A percentile compares a stretch with the other conserved stretches of the same genome.
phyloP scores from a whole-genome alignment of 352 stramenopile species.

The Globisporangium camurandrum region DNA sequence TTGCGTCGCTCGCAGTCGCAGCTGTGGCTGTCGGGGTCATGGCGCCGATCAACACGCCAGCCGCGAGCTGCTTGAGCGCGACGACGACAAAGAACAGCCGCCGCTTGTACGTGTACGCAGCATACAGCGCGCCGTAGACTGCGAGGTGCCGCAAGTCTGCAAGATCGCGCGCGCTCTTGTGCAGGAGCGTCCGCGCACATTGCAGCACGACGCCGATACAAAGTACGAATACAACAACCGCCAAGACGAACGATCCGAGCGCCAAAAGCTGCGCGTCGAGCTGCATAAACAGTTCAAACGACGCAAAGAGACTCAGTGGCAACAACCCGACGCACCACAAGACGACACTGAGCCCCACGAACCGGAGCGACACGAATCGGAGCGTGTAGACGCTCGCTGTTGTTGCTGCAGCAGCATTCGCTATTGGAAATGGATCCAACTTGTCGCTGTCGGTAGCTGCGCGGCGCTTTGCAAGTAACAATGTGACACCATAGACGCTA shows the following conservation, averaged over 20 bases:
- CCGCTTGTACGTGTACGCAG: slow-evolving; percentile 46
- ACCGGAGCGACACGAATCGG: slow-evolving; percentile 48
- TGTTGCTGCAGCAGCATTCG: no score
- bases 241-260: slow-evolving; percentile 24
- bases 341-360: slow-evolving; percentile 52
- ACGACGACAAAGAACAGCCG: slow-evolving; percentile 62
- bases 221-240: slow-evolving; percentile 33
- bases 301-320: slow-evolving; percentile 49
- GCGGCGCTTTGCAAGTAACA: slow-evolving; percentile 49
- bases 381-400: slow-evolving; percentile 23
- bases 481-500: slow-evolving; percentile 36
- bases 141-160: slow-evolving; percentile 43
- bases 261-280: slow-evolving; percentile 20
- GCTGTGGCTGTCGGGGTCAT: no score
- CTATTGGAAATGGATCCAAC: slow-evolving; percentile 3
- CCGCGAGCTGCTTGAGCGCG: slow-evolving; percentile 41
- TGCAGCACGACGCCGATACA: slow-evolving; percentile 35
- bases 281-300: slow-evolving; percentile 71
- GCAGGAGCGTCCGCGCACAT: slow-evolving; percentile 28
- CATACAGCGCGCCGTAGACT: slow-evolving; percentile 54
- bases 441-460: slow-evolving; percentile 26
- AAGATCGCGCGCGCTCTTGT: slow-evolving; percentile 42
- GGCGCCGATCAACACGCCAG: slow-evolving; percentile 43
- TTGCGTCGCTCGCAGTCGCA: slow-evolving; percentile 14
- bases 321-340: slow-evolving; percentile 59